phyloP scores from a whole-genome alignment of 768 basidiomycete genomes.

The Mycena chlorophos region DNA sequence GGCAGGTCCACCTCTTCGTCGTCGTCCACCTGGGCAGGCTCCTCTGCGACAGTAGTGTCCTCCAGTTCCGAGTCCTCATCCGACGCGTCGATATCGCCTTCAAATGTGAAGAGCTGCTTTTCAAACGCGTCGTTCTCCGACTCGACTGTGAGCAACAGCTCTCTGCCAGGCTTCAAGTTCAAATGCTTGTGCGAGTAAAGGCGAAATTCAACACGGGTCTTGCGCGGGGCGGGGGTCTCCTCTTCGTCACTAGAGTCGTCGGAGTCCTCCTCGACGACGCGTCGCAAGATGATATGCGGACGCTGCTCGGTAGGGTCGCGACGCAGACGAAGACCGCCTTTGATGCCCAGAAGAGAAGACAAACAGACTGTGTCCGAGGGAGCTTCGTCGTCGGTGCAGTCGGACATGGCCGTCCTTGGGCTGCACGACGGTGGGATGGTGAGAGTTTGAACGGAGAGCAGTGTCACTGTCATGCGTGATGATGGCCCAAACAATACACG shows the following conservation, averaged over 20 bases:
- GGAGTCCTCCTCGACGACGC: conserved; percentile 52
- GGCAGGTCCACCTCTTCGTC: conserved; percentile 36
- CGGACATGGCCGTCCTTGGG: too few species aligned
- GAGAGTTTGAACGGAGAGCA: too few species aligned
- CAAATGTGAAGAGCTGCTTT: conserved; percentile 59
- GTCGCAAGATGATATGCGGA: conserved; percentile 66
- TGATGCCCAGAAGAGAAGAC: conserved; percentile 60
- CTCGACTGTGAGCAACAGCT: conserved; percentile 62
- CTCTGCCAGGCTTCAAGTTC: conserved; percentile 69
- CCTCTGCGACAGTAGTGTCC: conserved; percentile 27
- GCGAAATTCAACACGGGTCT: conserved; percentile 51
- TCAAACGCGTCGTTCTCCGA: conserved; percentile 53
- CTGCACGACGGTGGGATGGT: too few species aligned
- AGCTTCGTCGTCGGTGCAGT: conserved; percentile 20
- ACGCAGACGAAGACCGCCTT: conserved; percentile 62
- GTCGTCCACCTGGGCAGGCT: conserved; percentile 40
- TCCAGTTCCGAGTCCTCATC: conserved; percentile 42
- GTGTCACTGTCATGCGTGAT: too few species aligned
- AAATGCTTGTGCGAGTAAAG: conserved; percentile 70
- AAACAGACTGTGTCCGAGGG: conserved; percentile 33
- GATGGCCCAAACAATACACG: too few species aligned
- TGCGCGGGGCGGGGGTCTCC: conserved; percentile 26
- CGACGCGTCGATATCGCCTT: conserved; percentile 45
- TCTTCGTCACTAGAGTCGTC: conserved; percentile 47
- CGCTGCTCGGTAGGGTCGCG: conserved; percentile 67